Evolutionary conservation across 2,329 filamentous ascomycete genomes (phyloP).

Genomic region (Macrophomina phaseolina): DNA sequence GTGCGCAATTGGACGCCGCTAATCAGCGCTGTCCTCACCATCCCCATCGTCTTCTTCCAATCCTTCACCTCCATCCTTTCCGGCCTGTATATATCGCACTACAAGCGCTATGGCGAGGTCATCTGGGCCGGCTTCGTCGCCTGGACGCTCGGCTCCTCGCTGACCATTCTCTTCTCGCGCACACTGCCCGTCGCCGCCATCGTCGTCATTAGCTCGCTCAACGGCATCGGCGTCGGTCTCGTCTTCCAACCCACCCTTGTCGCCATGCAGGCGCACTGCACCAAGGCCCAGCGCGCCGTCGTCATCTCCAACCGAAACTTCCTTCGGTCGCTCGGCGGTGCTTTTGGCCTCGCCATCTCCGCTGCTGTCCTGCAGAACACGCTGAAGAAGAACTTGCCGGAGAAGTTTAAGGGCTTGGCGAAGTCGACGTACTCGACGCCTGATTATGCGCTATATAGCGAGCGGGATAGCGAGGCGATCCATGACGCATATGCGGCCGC

Average conservation of each 20-base stretch:
- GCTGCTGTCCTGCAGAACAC: slow-evolving; percentile 51
- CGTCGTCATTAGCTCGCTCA: slow-evolving; percentile 58
- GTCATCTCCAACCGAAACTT: slow-evolving; percentile 69
- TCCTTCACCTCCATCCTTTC: slow-evolving; percentile 54
- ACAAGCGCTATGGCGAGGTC: slow-evolving; percentile 64
- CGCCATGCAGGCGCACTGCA: slow-evolving; percentile 58
- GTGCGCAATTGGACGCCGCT: slow-evolving; percentile 53
- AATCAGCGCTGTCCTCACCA: slow-evolving; percentile 58
- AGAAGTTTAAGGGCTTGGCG: slow-evolving; percentile 13
- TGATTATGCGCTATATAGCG: slow-evolving; percentile 1
- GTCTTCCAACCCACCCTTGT: slow-evolving; percentile 61
- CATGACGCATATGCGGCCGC: slow-evolving; percentile 26
- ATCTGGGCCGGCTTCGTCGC: slow-evolving; percentile 58
- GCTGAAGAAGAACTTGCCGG: slow-evolving; percentile 37
- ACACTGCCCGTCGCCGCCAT: slow-evolving; percentile 53
- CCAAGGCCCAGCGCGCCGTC: slow-evolving; percentile 64
- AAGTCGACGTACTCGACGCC: slow-evolving; percentile 22
- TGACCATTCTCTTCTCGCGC: slow-evolving; percentile 58
- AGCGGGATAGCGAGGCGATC: slow-evolving; percentile 18
- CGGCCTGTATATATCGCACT: slow-evolving; percentile 64
- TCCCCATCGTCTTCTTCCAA: slow-evolving; percentile 58
- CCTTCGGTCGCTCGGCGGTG: slow-evolving; percentile 64
- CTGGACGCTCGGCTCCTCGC: slow-evolving; percentile 60
- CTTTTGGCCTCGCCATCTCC: slow-evolving; percentile 63
- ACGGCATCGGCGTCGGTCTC: slow-evolving; percentile 53